Evolutionary conservation across 345 rosid species (phyloP), one percentile per base, ranked within the genome.

Genomic region (Barbarea vulgaris): DNA sequence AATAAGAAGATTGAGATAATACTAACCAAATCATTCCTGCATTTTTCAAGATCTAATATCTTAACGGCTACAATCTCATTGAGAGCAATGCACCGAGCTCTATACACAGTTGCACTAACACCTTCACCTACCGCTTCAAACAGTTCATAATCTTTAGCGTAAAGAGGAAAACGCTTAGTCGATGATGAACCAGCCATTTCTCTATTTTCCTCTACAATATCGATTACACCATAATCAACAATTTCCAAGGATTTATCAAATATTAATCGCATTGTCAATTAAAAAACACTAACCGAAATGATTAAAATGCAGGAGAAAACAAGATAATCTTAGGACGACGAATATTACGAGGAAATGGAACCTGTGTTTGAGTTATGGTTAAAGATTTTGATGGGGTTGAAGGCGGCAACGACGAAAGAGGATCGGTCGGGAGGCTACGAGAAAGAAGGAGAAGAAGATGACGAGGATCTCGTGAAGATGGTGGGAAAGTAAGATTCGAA

Each of bases 91-190:
- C 97, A 92, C 4, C 86, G 89, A 70, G 96, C 96, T 81, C 87
- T 87, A 51, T 79, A 77, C 28, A 92, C 97, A 27, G 86, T 84
- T 70, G 97, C 96, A 39, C 96, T 89, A 66, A 88, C 93, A 71
- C 97, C 96, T 80, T 89, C 92, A 12, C 97, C 97, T 24, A 89
- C 88, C 46, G 88, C 96, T 80, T 92, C 96, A 46, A 85, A 92
- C 30, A 87, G 78, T 69, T 80, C 87, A 50, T 92, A 92, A 48
- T 89, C 96, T 21, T 85, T 86, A 18, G 92, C 87, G 73, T 48
- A 59, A 5, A 86, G 80, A 15, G 97, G 93, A 74, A 69, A 89
- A 74, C 76, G 84, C 76, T 86, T 92, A 64, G 82, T 88, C 22
- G 83, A 66, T 21, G 83, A 66, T 41, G 58, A 30, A 59, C 51